A percentile compares a stretch with the other conserved stretches of the same genome.
Conservation (phyloP, 371 early-diverging fungal species). For the Apophysomyces trapeziformis region DNA sequence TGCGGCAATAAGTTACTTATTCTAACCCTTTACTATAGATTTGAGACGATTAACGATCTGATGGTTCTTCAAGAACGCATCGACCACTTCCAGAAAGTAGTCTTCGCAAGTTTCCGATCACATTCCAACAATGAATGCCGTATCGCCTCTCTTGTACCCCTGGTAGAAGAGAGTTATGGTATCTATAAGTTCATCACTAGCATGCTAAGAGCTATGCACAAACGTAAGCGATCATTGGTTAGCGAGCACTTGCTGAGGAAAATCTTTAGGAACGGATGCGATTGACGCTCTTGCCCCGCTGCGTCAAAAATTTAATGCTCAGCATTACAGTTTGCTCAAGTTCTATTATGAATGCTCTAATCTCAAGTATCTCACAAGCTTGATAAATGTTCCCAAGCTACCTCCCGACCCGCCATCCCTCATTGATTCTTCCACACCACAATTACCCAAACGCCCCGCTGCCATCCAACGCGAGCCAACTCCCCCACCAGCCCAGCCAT, state of each 20-base stretch:
- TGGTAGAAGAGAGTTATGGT: conserved; percentile 95
- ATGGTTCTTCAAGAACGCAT: conserved; percentile 90
- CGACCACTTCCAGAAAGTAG: conserved; percentile 87
- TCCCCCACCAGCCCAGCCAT: conserved; percentile 56
- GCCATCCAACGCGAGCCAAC: conserved; percentile 32
- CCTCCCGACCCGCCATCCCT: conserved; percentile 79
- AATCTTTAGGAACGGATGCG: conserved; percentile 59
- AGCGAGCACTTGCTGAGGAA: neutral
- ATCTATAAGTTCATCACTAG: conserved; percentile 95
- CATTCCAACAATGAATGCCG: conserved; percentile 93
- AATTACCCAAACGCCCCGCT: conserved; percentile 42
- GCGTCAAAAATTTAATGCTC: conserved; percentile 82
- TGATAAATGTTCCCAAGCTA: conserved; percentile 91
- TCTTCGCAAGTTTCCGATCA: conserved; percentile 85
- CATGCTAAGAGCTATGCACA: conserved; percentile 97
- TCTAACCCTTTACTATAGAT: conserved; percentile 49
- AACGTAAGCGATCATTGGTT: conserved; percentile 60
- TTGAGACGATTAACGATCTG: conserved; percentile 93
- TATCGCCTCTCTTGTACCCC: conserved; percentile 93
- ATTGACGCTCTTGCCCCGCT: conserved; percentile 90
- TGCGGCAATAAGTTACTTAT: neutral
- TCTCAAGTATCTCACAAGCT: conserved; percentile 88
- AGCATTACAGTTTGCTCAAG: conserved; percentile 84
- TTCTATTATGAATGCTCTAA: conserved; percentile 94
- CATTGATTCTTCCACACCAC: conserved; percentile 53